Evolutionary conservation across 2,329 filamentous ascomycete genomes (phyloP).

Genomic region (Xylaria arbuscula): DNA sequence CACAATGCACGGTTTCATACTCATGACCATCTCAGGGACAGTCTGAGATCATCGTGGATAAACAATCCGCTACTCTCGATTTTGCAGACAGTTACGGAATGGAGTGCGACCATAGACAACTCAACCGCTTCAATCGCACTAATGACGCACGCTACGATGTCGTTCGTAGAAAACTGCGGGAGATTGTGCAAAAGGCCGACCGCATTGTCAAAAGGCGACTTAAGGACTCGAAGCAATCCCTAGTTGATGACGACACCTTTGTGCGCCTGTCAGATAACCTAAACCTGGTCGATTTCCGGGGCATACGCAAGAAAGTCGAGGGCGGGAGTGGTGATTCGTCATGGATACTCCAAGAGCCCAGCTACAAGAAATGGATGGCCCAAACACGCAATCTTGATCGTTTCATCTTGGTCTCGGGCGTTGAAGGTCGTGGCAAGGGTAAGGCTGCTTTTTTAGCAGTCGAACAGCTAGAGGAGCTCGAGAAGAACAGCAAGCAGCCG

Average conservation of each 20-base stretch:
- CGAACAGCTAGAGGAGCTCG: slow-evolving; percentile 5
- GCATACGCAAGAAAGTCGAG: slow-evolving; percentile 12
- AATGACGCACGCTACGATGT: background rate
- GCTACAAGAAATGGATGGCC: background rate
- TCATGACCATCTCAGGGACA: background rate
- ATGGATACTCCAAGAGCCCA: background rate
- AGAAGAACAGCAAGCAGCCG: background rate
- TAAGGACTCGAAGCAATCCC: slow-evolving; percentile 6
- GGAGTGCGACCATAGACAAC: slow-evolving; percentile 8
- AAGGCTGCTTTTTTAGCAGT: slow-evolving; percentile 8
- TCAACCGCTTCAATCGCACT: slow-evolving; percentile 6
- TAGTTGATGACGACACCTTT: slow-evolving; percentile 12
- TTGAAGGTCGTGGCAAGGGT: slow-evolving; percentile 12
- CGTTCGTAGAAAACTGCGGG: background rate
- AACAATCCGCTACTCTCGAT: slow-evolving; percentile 4
- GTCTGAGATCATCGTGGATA: slow-evolving; percentile 4
- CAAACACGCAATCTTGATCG: background rate
- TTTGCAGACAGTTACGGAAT: background rate
- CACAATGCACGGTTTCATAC: too few relatives aligned
- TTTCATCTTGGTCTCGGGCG: slow-evolving; percentile 5
- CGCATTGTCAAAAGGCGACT: slow-evolving; percentile 11
- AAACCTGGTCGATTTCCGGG: background rate
- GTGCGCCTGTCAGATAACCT: slow-evolving; percentile 1
- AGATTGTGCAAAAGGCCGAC: slow-evolving; percentile 9
- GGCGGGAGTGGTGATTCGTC: slow-evolving; percentile 6